phyloP scores from a whole-genome alignment of 805 yeast species.

The Myxozyma vanderwaltii region DNA sequence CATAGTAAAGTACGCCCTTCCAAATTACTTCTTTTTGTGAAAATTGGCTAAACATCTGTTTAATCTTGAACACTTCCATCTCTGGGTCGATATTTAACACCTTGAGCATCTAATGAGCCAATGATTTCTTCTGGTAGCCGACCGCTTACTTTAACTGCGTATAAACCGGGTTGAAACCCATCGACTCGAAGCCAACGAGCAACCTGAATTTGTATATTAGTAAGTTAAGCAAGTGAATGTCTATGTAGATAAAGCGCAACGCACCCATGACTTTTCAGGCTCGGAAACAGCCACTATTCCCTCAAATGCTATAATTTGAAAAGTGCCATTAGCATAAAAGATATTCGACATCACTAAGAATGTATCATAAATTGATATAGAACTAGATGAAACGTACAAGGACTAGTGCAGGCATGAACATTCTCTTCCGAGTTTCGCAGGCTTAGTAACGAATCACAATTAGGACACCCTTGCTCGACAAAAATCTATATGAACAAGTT shows the following conservation, averaged over 20 bases:
- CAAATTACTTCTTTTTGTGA: no score
- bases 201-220: constrained; percentile 46
- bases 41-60: not conserved
- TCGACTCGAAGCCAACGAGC: constrained; percentile 94
- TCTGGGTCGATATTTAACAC: constrained; percentile 87
- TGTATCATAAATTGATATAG: not conserved
- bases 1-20: not conserved
- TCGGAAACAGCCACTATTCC: constrained; percentile 90
- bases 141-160: constrained; percentile 93
- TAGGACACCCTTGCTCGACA: constrained; percentile 88
- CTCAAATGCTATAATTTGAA: constrained; percentile 62
- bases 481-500: constrained; percentile 50
- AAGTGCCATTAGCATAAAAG: not conserved
- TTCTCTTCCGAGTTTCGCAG: constrained; percentile 77
- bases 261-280: constrained; percentile 84
- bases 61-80: constrained; percentile 67
- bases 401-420: constrained; percentile 90
- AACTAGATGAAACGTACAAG: constrained; percentile 46
- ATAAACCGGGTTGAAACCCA: constrained; percentile 78
- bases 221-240: no score
- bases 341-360: not conserved
- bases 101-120: constrained; percentile 68
- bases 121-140: constrained; percentile 85
- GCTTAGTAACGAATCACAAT: constrained; percentile 87
- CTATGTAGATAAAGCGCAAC: not conserved